phyloP scores from a whole-genome alignment of 768 basidiomycete species.

The Amanita polypyramis region DNA sequence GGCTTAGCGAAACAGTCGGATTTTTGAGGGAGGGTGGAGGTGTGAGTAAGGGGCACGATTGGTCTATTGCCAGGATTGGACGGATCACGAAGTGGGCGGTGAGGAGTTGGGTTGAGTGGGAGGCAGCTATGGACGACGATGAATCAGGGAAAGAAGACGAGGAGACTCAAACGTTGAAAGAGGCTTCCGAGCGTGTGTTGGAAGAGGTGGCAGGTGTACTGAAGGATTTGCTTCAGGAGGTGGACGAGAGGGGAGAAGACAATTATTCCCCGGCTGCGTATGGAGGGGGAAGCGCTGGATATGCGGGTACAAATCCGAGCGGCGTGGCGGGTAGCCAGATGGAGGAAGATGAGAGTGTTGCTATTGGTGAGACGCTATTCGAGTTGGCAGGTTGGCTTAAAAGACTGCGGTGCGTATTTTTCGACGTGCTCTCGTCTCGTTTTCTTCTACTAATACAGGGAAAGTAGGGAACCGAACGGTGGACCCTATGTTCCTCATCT shows the following conservation, averaged over 20 bases:
- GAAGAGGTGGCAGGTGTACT: conserved; percentile 61
- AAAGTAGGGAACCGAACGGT: conserved; percentile 20
- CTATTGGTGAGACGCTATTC: conserved; percentile 51
- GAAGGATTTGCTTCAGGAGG: conserved; percentile 65
- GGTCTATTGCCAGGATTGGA: conserved; percentile 55
- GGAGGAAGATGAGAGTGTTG: conserved; percentile 60
- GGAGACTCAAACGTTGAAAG: conserved; percentile 5
- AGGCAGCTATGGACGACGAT: conserved; percentile 17
- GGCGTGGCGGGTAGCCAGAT: conserved; percentile 48
- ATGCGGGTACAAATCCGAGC: conserved; percentile 48
- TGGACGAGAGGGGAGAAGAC: conserved; percentile 56
- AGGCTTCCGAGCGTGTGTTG: conserved; percentile 44
- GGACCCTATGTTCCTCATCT: conserved; percentile 15
- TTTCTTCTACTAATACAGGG: conserved; percentile 2
- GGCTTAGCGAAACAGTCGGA: background rate
- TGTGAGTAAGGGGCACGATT: conserved; percentile 28
- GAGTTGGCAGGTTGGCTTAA: conserved; percentile 49
- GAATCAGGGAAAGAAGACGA: conserved; percentile 12
- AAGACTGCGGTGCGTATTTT: conserved; percentile 51
- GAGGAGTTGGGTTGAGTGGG: conserved; percentile 45
- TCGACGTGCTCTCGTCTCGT: conserved; percentile 11
- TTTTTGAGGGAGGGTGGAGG: conserved; percentile 8
- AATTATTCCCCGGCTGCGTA: conserved; percentile 53
- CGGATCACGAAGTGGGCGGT: conserved; percentile 43
- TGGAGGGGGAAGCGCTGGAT: conserved; percentile 55